Conservation (phyloP, 805 yeast species). For the Cyberlindnera nakhonratchasimensis region DNA sequence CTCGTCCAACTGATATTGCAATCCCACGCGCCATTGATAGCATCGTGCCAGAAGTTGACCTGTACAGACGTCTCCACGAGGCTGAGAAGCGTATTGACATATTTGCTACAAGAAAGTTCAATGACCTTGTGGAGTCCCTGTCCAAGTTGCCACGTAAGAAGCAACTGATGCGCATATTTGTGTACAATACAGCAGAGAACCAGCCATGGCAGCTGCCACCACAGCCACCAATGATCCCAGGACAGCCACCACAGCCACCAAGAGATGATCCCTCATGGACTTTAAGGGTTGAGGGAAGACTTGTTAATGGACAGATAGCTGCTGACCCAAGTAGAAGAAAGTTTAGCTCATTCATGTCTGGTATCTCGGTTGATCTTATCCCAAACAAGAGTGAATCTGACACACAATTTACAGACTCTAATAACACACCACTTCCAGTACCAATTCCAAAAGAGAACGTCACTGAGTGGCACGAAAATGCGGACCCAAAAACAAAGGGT, state of each 20-base stretch:
- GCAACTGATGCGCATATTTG: constrained; percentile 69
- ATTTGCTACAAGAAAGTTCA: constrained; percentile 73
- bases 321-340: constrained; percentile 51
- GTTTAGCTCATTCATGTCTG: constrained; percentile 77
- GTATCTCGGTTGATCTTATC: constrained; percentile 75
- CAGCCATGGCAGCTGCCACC: constrained; percentile 95
- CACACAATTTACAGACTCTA: background rate
- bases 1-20: constrained; percentile 51
- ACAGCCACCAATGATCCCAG: constrained; percentile 17
- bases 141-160: constrained; percentile 43
- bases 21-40: constrained; percentile 44
- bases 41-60: constrained; percentile 64
- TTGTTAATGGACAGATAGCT: constrained; percentile 47
- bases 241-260: constrained; percentile 11
- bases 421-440: constrained; percentile 3
- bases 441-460: constrained; percentile 33
- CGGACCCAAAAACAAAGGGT: constrained; percentile 38
- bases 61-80: constrained; percentile 66
- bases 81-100: constrained; percentile 85
- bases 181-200: constrained; percentile 77
- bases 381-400: constrained; percentile 26
- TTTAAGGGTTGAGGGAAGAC: constrained; percentile 81
- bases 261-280: constrained; percentile 65
- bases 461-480: constrained; percentile 83
- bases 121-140: constrained; percentile 75